Percentiles rank a stretch among this genome's conserved stretches.
Evolutionary conservation across 768 basidiomycete species (phyloP).

Genomic region (Boletales sp.): DNA sequence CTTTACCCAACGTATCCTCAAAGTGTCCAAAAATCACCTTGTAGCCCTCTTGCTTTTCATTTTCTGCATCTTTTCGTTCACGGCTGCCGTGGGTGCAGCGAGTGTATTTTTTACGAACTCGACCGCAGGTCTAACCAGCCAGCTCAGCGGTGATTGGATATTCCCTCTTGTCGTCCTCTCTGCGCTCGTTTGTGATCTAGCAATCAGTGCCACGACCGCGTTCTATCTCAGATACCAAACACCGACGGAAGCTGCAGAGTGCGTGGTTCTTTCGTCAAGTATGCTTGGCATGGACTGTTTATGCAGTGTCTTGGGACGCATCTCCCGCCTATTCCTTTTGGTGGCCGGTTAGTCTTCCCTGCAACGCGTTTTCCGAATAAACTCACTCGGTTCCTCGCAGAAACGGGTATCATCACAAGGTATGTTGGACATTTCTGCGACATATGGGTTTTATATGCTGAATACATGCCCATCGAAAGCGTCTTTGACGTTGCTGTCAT

Average conservation of each 20-base stretch:
- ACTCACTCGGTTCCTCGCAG: slow-evolving; percentile 7
- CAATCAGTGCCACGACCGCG: slow-evolving; percentile 4
- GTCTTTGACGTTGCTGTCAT: slow-evolving; percentile 5
- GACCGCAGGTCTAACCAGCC: slow-evolving; percentile 1
- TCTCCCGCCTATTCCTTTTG: slow-evolving; percentile 1
- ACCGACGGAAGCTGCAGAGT: slow-evolving; percentile 4
- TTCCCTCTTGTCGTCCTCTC: slow-evolving; percentile 16
- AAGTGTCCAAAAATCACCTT: slow-evolving; percentile 11
- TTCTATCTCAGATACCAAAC: slow-evolving; percentile 9
- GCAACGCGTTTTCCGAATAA: neutral
- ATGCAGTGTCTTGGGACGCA: slow-evolving; percentile 2
- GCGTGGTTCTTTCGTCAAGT: neutral
- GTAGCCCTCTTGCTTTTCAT: slow-evolving; percentile 12
- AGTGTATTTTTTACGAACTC: slow-evolving; percentile 13
- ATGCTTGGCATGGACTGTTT: neutral
- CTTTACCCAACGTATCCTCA: slow-evolving; percentile 17
- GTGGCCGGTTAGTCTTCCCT: slow-evolving; percentile 11
- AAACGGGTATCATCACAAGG: slow-evolving; percentile 14
- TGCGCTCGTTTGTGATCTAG: slow-evolving; percentile 18
- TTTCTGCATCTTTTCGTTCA: slow-evolving; percentile 19
- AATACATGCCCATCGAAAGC: neutral
- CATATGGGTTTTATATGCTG: neutral
- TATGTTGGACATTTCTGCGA: neutral
- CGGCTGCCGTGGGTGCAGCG: slow-evolving; percentile 19
- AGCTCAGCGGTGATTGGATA: slow-evolving; percentile 13